A percentile compares a stretch with the other conserved stretches of the same genome.
Evolutionary conservation across 2,329 filamentous ascomycete genomes (phyloP).

Genomic region (Penicillium glabrum): DNA sequence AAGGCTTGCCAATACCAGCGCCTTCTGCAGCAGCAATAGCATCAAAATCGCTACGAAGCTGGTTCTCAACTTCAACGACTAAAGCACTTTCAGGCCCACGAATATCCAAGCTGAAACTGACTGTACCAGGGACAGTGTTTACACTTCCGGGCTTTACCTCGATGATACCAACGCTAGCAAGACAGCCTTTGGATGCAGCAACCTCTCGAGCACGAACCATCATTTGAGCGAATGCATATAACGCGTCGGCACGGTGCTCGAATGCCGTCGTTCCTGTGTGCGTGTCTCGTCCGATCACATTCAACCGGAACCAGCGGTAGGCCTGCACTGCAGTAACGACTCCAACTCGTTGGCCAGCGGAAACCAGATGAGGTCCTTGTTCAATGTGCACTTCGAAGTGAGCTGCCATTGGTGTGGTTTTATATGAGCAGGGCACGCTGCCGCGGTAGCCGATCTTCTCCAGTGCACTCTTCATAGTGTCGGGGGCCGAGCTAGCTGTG

Average conservation of each 20-base stretch:
- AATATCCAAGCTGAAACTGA: conserved; percentile 68
- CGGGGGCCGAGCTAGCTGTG: conserved; percentile 52
- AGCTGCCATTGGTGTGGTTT: conserved; percentile 64
- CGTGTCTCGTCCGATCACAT: conserved; percentile 65
- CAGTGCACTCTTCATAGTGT: conserved; percentile 68
- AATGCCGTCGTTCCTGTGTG: conserved; percentile 77
- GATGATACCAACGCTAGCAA: conserved; percentile 71
- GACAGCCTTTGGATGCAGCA: conserved; percentile 58
- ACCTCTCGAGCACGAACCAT: conserved; percentile 66
- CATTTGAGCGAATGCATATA: conserved; percentile 66
- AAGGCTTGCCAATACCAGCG: conserved; percentile 52
- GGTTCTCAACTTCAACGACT: conserved; percentile 58
- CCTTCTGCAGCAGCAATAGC: conserved; percentile 59
- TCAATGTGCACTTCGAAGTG: conserved; percentile 84
- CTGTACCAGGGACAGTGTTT: conserved; percentile 70
- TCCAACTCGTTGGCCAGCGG: conserved; percentile 62
- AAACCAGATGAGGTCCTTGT: conserved; percentile 74
- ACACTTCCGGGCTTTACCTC: conserved; percentile 66
- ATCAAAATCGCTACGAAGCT: conserved; percentile 59
- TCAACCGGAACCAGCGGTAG: conserved; percentile 71
- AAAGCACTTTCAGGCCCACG: conserved; percentile 58
- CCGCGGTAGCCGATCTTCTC: conserved; percentile 72
- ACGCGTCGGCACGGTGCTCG: conserved; percentile 63
- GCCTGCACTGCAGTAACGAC: conserved; percentile 73
- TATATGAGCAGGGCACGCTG: conserved; percentile 53